phyloP scores from a whole-genome alignment of 148 eudicot genomes.

The Rhododendron simsii region DNA sequence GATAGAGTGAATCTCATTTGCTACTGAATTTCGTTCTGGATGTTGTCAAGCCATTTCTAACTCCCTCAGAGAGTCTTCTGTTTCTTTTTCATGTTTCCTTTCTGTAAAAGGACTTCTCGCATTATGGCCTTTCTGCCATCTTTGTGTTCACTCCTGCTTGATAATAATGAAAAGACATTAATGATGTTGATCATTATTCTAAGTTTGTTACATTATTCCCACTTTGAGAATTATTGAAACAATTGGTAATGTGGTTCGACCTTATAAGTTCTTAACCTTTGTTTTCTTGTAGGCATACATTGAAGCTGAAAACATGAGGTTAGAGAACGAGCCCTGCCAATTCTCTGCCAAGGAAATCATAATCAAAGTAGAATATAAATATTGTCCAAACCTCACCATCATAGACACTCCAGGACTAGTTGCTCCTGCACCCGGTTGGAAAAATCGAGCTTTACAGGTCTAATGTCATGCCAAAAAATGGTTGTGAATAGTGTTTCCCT shows the following conservation, averaged over 20 bases:
- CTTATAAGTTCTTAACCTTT: neutral
- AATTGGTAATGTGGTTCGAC: neutral
- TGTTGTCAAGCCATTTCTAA: neutral
- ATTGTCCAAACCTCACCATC: slow-evolving; percentile 93
- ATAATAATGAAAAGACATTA: neutral
- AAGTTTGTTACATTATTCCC: neutral
- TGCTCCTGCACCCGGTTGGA: slow-evolving; percentile 96
- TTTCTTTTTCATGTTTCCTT: neutral
- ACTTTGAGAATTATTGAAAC: neutral
- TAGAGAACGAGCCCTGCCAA: slow-evolving; percentile 79
- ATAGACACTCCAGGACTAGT: slow-evolving; percentile 97
- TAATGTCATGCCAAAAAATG: slow-evolving; percentile 2
- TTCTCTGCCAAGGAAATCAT: slow-evolving; percentile 93
- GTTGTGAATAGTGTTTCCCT: neutral
- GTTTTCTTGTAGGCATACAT: slow-evolving; percentile 62
- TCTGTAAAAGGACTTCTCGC: neutral
- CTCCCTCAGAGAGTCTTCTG: neutral
- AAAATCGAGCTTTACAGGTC: slow-evolving; percentile 78
- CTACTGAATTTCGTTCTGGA: neutral
- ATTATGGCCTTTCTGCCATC: neutral
- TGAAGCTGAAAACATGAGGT: slow-evolving; percentile 96
- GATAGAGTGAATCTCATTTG: neutral
- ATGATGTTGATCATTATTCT: neutral
- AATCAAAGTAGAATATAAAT: slow-evolving; percentile 77
- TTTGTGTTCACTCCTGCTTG: neutral